These are phyloP conservation scores for Yamadazyma conglobata DNA, from an alignment of 1,139 yeast species.

Conservation along the genomic window DNA sequence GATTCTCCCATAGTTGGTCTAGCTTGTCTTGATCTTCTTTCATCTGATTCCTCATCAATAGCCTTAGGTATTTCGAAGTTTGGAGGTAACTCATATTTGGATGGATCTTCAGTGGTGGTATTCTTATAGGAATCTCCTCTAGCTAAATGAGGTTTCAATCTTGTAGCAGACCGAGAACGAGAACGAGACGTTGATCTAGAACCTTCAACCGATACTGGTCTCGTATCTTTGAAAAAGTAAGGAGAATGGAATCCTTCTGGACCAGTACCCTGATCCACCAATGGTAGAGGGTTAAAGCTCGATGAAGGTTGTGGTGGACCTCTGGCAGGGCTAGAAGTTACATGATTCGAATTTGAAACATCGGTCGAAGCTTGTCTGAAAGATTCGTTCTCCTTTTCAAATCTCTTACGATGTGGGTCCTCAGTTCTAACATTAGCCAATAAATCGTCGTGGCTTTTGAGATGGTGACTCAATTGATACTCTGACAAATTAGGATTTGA, in stretches of 20 bases:
- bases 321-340: background rate
- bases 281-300: constrained; percentile 13
- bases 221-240: constrained; percentile 35
- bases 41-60: constrained; percentile 27
- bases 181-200: constrained; percentile 30
- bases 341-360: too few relatives aligned
- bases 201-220: constrained; percentile 28
- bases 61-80: constrained; percentile 21
- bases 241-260: constrained; percentile 41
- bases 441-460: constrained; percentile 36
- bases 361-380: constrained; percentile 5
- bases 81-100: constrained; percentile 45
- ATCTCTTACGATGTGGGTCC: constrained; percentile 30
- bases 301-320: constrained; percentile 1
- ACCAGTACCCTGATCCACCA: constrained; percentile 10
- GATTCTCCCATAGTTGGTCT: constrained; percentile 52
- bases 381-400: constrained; percentile 10
- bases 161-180: constrained; percentile 28
- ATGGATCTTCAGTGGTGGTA: constrained; percentile 38
- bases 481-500: constrained; percentile 49
- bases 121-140: constrained; percentile 64
- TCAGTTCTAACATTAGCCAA: constrained; percentile 33
- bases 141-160: constrained; percentile 54
- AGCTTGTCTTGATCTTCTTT: constrained; percentile 41
- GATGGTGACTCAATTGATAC: constrained; percentile 42